Evolutionary conservation across 306 rosid genomes (phyloP).

Genomic region (Lithocarpus polystachyus): DNA sequence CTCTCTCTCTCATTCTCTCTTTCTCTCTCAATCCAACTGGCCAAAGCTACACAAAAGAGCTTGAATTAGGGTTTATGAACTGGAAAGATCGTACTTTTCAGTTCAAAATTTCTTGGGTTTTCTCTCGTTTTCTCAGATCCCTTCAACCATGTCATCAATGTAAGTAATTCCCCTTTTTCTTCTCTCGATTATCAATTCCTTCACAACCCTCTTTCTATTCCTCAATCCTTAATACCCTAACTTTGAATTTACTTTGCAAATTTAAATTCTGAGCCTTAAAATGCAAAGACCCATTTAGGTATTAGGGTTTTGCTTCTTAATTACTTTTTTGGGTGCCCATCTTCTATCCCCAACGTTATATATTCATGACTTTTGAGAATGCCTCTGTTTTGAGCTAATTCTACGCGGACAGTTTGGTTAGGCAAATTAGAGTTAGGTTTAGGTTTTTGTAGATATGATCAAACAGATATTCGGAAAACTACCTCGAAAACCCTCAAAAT

Average conservation of each 20-base stretch:
- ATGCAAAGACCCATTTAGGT: slow-evolving; percentile 8
- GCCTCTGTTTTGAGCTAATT: slow-evolving; percentile 9
- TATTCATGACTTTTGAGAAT: slow-evolving; percentile 8
- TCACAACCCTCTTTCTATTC: neutral
- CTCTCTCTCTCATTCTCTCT: neutral
- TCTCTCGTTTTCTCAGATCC: slow-evolving; percentile 21
- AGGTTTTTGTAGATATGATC: slow-evolving; percentile 49
- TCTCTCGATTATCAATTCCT: slow-evolving; percentile 12
- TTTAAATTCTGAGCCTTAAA: slow-evolving; percentile 1
- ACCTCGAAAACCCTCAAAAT: slow-evolving; percentile 56
- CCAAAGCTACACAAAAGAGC: neutral
- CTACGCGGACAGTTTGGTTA: slow-evolving; percentile 14
- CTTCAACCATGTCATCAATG: slow-evolving; percentile 16
- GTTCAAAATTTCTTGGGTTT: slow-evolving; percentile 12
- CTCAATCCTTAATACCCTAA: neutral
- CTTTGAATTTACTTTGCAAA: neutral
- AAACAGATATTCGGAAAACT: slow-evolving; percentile 51
- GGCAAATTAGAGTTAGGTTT: neutral
- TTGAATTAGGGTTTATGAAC: slow-evolving; percentile 26
- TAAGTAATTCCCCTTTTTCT: slow-evolving; percentile 27
- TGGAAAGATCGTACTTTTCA: slow-evolving; percentile 13
- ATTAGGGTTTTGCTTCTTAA: slow-evolving; percentile 10
- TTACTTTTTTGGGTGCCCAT: neutral
- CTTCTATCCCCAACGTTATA: neutral
- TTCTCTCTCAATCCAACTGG: slow-evolving; percentile 16